A percentile compares a stretch with the other conserved stretches of the same genome.
These are phyloP conservation scores for Sporothrix brasiliensis DNA, from an alignment of 2,329 filamentous ascomycete genomes.

Conservation along the genomic window DNA sequence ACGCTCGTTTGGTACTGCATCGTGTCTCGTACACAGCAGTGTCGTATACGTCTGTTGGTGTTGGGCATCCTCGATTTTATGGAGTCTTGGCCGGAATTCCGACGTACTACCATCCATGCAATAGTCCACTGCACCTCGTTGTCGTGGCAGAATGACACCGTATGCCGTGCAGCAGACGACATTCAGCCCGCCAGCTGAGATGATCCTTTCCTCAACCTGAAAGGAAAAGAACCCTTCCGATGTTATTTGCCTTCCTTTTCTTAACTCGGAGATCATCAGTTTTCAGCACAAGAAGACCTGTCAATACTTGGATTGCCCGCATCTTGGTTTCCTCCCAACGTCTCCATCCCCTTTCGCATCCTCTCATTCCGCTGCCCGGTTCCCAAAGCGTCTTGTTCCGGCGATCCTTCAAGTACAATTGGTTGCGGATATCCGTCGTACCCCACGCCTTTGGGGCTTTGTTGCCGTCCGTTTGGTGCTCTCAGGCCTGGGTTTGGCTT, in stretches of 20 bases:
- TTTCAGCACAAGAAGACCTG: too few relatives aligned
- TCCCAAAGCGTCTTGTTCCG: slow-evolving; percentile 8
- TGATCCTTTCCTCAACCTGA: neutral
- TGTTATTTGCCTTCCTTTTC: neutral
- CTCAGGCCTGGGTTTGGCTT: neutral
- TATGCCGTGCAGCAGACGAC: neutral
- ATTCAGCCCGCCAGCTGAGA: slow-evolving; percentile 5
- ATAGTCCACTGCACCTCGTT: neutral
- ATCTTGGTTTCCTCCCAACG: neutral
- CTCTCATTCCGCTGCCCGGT: slow-evolving; percentile 15
- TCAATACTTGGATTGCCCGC: too few relatives aligned
- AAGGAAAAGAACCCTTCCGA: neutral
- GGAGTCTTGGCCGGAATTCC: neutral
- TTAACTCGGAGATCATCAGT: neutral
- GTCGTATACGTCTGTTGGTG: too few relatives aligned
- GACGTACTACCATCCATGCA: neutral
- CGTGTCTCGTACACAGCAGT: too few relatives aligned
- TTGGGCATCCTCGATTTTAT: too few relatives aligned
- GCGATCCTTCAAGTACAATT: slow-evolving; percentile 8
- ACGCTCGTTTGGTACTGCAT: too few relatives aligned
- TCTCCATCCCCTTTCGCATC: neutral
- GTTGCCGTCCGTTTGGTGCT: neutral
- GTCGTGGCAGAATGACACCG: neutral
- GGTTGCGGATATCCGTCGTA: slow-evolving; percentile 1
- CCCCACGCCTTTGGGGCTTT: neutral